phyloP scores from a whole-genome alignment of 2,329 filamentous ascomycete genomes.

The Polytolypa hystricis region DNA sequence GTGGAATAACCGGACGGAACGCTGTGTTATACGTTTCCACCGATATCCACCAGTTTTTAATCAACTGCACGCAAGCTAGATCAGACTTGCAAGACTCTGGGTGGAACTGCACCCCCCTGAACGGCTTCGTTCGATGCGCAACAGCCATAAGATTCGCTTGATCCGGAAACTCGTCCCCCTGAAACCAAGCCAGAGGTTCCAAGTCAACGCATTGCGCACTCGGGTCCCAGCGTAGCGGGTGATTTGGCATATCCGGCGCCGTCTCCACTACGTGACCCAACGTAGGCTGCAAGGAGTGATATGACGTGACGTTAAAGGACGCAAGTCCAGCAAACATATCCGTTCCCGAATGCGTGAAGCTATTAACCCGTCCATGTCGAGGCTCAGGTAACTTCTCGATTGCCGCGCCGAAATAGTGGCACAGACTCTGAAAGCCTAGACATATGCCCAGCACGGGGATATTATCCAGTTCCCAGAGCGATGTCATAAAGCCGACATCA shows the following conservation, averaged over 20 bases:
- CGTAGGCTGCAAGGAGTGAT: slow-evolving; percentile 52
- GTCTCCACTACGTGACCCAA: slow-evolving; percentile 28
- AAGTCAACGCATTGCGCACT: slow-evolving; percentile 29
- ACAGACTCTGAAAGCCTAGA: slow-evolving; percentile 76
- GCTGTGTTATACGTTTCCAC: slow-evolving; percentile 50
- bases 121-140: slow-evolving; percentile 56
- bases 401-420: slow-evolving; percentile 53
- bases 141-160: slow-evolving; percentile 61
- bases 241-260: slow-evolving; percentile 23
- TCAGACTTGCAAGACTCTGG: slow-evolving; percentile 78
- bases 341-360: slow-evolving; percentile 47
- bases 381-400: slow-evolving; percentile 58
- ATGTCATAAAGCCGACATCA: slow-evolving; percentile 74
- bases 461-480: slow-evolving; percentile 58
- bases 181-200: slow-evolving; percentile 51
- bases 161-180: slow-evolving; percentile 27
- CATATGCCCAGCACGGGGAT: slow-evolving; percentile 81
- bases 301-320: slow-evolving; percentile 60
- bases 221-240: slow-evolving; percentile 24
- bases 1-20: slow-evolving; percentile 14
- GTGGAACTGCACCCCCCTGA: slow-evolving; percentile 85
- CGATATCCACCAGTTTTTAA: slow-evolving; percentile 65
- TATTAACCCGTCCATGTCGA: slow-evolving; percentile 68
- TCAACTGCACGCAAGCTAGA: slow-evolving; percentile 47
- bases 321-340: slow-evolving; percentile 56